These are phyloP conservation scores for Leccinum sublutescens DNA, from an alignment of 768 basidiomycete species.

Conservation along the genomic window DNA sequence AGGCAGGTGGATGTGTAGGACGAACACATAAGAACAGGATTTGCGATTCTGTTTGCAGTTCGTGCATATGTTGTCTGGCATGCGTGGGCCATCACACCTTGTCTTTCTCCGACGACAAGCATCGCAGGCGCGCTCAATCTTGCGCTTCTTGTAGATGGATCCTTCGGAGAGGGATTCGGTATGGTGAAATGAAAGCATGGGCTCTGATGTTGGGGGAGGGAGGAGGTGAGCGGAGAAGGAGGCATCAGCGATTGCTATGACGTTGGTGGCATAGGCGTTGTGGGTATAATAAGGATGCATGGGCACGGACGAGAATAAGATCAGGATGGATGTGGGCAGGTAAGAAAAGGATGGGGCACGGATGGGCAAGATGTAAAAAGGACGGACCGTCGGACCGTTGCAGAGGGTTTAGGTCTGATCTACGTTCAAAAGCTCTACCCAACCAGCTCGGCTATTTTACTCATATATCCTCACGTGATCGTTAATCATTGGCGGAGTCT, in stretches of 20 bases:
- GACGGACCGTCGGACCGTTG: background rate
- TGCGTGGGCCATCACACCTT: slow-evolving; percentile 58
- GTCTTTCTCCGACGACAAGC: slow-evolving; percentile 57
- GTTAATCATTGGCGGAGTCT: background rate
- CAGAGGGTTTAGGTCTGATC: background rate
- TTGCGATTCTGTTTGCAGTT: slow-evolving; percentile 54
- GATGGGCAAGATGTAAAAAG: background rate
- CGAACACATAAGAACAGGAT: slow-evolving; percentile 60
- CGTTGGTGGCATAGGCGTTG: slow-evolving; percentile 18
- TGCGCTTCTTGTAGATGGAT: slow-evolving; percentile 39
- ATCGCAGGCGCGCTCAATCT: slow-evolving; percentile 58
- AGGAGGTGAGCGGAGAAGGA: slow-evolving; percentile 1
- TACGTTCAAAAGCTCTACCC: background rate
- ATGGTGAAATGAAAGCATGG: slow-evolving; percentile 12
- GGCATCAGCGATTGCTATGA: slow-evolving; percentile 29
- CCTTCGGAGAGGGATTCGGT: slow-evolving; percentile 6
- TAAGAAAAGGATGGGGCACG: background rate
- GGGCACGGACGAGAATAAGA: background rate
- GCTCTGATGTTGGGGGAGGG: slow-evolving; percentile 3
- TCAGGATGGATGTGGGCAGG: background rate
- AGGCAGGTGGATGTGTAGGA: slow-evolving; percentile 7
- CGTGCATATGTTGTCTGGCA: slow-evolving; percentile 50
- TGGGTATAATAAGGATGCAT: slow-evolving; percentile 24
- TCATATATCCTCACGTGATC: slow-evolving; percentile 9
- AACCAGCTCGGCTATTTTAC: slow-evolving; percentile 7